A percentile compares a stretch with the other conserved stretches of the same genome.
phyloP scores from a whole-genome alignment of 768 basidiomycete species.

The Mycena crocata region DNA sequence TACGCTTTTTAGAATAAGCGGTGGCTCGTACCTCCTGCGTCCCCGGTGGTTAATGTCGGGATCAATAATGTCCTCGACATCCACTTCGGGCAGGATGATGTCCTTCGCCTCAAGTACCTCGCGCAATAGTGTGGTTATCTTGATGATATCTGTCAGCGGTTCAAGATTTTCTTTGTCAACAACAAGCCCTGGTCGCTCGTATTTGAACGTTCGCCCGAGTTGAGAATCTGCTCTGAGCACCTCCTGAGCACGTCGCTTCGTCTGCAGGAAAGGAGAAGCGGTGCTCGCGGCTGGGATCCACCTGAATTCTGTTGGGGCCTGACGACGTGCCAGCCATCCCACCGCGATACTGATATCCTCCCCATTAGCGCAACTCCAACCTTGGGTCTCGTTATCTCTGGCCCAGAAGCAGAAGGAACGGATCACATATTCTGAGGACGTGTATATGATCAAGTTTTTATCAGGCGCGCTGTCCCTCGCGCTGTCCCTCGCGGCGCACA shows the following conservation, averaged over 20 bases:
- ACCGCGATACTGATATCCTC: background rate
- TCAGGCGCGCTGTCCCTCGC: too few species aligned
- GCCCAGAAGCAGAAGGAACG: too few species aligned
- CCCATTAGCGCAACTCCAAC: constrained; percentile 5
- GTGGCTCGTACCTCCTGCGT: background rate
- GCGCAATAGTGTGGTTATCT: background rate
- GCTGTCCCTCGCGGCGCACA: background rate
- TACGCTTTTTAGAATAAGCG: too few species aligned
- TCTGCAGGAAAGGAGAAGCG: background rate
- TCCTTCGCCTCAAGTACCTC: background rate
- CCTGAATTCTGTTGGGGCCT: background rate
- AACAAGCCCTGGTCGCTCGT: too few species aligned
- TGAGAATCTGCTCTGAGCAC: background rate
- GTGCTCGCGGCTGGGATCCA: background rate
- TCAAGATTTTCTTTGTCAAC: background rate
- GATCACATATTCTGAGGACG: constrained; percentile 4
- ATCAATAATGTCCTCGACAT: constrained; percentile 3
- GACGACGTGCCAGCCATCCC: background rate
- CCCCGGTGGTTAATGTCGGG: constrained; percentile 1
- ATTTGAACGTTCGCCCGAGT: background rate
- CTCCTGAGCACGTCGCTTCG: background rate
- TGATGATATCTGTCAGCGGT: background rate
- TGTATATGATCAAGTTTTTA: background rate
- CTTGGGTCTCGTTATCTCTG: too few species aligned
- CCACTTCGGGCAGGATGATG: background rate